phyloP scores from a whole-genome alignment of 1,284 basidiomycete species.

The Apiotrichum sp. region DNA sequence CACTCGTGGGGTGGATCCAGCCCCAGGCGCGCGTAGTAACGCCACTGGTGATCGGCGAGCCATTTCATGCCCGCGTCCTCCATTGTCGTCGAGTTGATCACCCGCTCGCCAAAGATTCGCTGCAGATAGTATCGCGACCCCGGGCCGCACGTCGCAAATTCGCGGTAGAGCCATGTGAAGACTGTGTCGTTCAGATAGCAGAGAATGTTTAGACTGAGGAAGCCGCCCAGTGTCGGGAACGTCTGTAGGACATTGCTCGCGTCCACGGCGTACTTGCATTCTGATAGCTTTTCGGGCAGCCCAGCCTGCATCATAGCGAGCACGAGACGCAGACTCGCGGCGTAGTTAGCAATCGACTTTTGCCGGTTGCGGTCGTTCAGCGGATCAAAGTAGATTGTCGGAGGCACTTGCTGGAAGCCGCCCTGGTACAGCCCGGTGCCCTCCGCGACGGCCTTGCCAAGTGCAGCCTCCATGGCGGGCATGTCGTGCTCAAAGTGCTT shows the following conservation, averaged over 20 bases:
- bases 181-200: constrained; percentile 23
- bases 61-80: constrained; percentile 30
- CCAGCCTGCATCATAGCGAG: constrained; percentile 24
- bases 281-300: constrained; percentile 15
- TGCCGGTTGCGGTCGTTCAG: constrained; percentile 6
- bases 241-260: constrained; percentile 23
- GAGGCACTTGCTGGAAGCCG: constrained; percentile 34
- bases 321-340: constrained; percentile 25
- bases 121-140: constrained; percentile 20
- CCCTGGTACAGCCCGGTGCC: constrained; percentile 21
- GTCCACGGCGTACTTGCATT: constrained; percentile 27
- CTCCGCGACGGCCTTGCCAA: constrained; percentile 18
- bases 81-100: constrained; percentile 22
- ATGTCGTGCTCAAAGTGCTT: constrained; percentile 16
- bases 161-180: constrained; percentile 21
- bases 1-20: constrained; percentile 27
- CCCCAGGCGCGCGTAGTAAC: constrained; percentile 25
- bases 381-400: constrained; percentile 23
- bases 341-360: constrained; percentile 20
- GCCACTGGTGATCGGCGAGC: constrained; percentile 32
- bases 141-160: constrained; percentile 32
- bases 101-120: constrained; percentile 22
- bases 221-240: constrained; percentile 27
- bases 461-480: constrained; percentile 18
- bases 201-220: constrained; percentile 24